These are phyloP conservation scores for Lumnitzera littorea DNA, from an alignment of 345 rosid genomes.

Conservation along the genomic window DNA sequence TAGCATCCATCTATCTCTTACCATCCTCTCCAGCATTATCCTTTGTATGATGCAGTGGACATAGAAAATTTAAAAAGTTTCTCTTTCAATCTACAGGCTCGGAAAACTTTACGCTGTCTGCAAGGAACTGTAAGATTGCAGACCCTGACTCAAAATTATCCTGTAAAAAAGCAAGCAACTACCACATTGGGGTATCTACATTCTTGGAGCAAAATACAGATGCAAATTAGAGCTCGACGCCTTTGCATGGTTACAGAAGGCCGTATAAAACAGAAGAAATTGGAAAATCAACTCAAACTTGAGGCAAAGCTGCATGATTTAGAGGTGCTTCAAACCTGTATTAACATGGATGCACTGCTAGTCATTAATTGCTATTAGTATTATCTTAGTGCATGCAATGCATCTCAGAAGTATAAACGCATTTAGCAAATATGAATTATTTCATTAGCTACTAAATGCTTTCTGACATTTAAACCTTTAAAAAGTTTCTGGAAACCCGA, in stretches of 20 bases:
- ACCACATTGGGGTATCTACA: constrained; percentile 63
- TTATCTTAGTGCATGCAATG: no score
- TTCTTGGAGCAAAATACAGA: constrained; percentile 78
- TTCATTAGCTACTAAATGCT: no score
- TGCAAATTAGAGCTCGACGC: constrained; percentile 62
- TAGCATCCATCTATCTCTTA: not conserved
- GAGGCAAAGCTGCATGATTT: constrained; percentile 88
- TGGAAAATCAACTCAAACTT: constrained; percentile 87
- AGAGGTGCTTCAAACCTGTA: constrained; percentile 32
- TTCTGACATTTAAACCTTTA: no score
- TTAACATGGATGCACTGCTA: not conserved
- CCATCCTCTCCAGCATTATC: not conserved
- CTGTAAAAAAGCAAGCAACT: constrained; percentile 56
- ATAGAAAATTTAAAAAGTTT: constrained; percentile 4
- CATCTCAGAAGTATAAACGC: no score
- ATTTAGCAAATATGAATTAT: no score
- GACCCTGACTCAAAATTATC: constrained; percentile 29
- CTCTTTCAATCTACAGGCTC: constrained; percentile 42
- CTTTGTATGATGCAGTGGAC: not conserved
- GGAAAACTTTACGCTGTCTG: constrained; percentile 56
- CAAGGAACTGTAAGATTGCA: constrained; percentile 57
- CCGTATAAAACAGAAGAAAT: constrained; percentile 60
- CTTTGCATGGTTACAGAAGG: constrained; percentile 75
- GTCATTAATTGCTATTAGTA: no score
- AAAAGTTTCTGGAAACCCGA: no score